Base-by-base conservation (phyloP, 768 basidiomycete species). In the Rhodosporidiobolus odoratus region DNA sequence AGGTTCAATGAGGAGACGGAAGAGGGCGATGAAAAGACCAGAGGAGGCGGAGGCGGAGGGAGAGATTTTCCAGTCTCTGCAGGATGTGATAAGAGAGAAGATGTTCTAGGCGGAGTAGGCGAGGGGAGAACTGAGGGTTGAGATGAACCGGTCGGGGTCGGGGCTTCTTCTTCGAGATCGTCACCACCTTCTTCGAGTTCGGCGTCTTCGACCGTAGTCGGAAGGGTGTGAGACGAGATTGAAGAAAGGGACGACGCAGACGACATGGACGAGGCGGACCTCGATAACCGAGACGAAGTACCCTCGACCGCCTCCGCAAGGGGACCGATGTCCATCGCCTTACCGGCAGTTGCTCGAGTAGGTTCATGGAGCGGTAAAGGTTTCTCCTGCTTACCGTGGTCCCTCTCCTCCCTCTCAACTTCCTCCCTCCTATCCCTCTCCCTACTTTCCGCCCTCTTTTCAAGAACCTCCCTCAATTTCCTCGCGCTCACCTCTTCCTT, bases 61-160 rank as follows among this genome's bases (percentile, higher is more conserved):
- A 50, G 48, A 9, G 48, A 50, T 25, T 45, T 45, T 12, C 13
- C 43, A 23, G 23, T 45, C 13, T 23, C 23, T 12, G 43, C 23
- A 23, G 43, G 43, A 23, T 23, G 43, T 45, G 43, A 12, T 23
- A 23, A 23, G 12, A 45, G 43, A 13, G 12, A 23, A 45, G 43
- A 23, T 13, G 43, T 12, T 45, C 43, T 23, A 23, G 13, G 13
- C 12, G 43, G 43, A 45, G 43, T 23, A 23, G 43, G 12, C 43
- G 60, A 23, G 61, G 41, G 6, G 61, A 9, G 12, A n/a, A 25
- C 10, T 25, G 12, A 16, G 48, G 25, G 21, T 9, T 16, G 25
- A 62, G 58, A 6, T 56, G 62, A 6, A 15, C 12, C 37, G 68
- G 68, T n/a, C n/a, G n/a, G n/a, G n/a, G n/a, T n/a, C n/a, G n/a